These are phyloP conservation scores for Isabelozyma pseudorhagii DNA, from an alignment of 805 yeast species.

Conservation along the genomic window DNA sequence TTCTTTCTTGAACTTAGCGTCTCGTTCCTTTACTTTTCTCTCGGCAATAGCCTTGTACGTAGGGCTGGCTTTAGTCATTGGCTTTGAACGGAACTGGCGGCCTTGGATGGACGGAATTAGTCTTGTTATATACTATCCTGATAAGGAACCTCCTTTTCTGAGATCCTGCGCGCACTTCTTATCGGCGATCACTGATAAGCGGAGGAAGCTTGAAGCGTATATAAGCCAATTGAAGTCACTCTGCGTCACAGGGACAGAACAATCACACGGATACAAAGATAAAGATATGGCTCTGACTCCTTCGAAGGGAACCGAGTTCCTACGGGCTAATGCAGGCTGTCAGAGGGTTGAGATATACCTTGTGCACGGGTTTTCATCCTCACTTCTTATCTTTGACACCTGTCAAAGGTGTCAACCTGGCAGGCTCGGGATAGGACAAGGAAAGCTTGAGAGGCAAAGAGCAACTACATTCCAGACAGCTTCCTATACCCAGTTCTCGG, in stretches of 20 bases:
- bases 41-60: conserved; percentile 38
- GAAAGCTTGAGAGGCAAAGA: too few species aligned
- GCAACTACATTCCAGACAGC: too few species aligned
- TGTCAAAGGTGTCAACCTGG: too few species aligned
- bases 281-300: neutral
- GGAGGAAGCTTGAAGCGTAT: neutral
- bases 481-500: too few species aligned
- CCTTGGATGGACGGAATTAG: neutral
- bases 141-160: neutral
- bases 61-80: conserved; percentile 5
- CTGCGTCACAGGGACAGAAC: neutral
- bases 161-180: neutral
- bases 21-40: conserved; percentile 38
- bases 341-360: too few species aligned
- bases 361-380: too few species aligned
- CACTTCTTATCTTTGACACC: too few species aligned
- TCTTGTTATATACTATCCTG: neutral
- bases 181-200: neutral
- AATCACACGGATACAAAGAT: neutral
- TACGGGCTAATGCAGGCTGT: neutral
- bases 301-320: neutral
- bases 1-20: conserved; percentile 39
- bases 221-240: neutral
- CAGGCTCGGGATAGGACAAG: too few species aligned
- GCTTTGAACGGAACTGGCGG: neutral